Percentiles rank a stretch among this genome's conserved stretches.
These are phyloP conservation scores for Takakia lepidozioides DNA, from an alignment of 225 moss, liverwort and hornwort species.

Conservation along the genomic window DNA sequence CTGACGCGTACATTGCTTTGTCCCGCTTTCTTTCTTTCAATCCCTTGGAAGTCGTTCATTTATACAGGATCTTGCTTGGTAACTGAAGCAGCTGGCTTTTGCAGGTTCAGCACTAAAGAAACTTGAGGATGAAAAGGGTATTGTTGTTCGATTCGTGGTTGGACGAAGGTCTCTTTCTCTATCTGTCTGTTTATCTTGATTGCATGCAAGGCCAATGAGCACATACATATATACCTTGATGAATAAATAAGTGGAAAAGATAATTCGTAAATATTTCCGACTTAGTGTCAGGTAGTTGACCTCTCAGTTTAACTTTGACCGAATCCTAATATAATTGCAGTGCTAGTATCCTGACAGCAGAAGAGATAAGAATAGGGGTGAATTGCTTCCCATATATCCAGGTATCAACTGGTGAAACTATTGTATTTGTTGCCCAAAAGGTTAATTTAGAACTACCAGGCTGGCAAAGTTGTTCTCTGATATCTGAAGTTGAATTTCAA, in stretches of 20 bases:
- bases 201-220: neutral
- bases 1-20: no score
- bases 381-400: no score
- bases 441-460: neutral
- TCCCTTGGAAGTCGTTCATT: no score
- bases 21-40: no score
- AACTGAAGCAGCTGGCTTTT: no score
- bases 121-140: conserved; percentile 68
- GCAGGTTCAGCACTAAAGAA: conserved; percentile 71
- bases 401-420: neutral
- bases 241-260: neutral
- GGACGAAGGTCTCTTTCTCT: conserved; percentile 69
- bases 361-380: no score
- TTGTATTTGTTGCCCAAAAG: neutral
- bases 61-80: no score
- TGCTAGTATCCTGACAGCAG: no score
- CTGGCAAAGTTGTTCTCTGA: neutral
- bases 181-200: neutral
- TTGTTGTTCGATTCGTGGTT: conserved; percentile 78
- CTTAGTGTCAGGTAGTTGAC: neutral
- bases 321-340: no score
- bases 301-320: no score
- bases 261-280: neutral
- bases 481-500: neutral
- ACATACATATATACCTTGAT: neutral